phyloP scores from a whole-genome alignment of 768 basidiomycete species.

The Hortiboletus campestris region DNA sequence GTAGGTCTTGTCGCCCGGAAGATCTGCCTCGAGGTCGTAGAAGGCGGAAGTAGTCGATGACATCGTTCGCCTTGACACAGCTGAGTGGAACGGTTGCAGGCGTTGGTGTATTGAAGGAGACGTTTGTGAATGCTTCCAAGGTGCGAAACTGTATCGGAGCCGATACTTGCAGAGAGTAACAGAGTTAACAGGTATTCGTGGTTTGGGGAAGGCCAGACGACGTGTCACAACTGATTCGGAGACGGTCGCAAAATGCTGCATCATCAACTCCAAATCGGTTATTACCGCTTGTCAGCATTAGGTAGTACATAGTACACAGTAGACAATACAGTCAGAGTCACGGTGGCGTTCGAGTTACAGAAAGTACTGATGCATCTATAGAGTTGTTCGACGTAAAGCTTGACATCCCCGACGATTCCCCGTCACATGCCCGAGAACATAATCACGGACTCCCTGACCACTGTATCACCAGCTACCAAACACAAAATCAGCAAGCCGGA shows the following conservation, averaged over 20 bases:
- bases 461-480: slow-evolving; percentile 3
- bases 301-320: background rate
- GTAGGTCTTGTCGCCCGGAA: slow-evolving; percentile 52
- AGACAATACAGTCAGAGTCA: background rate
- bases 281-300: slow-evolving; percentile 1
- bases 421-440: background rate
- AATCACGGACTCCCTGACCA: slow-evolving; percentile 3
- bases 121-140: background rate
- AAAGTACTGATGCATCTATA: background rate
- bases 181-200: background rate
- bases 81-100: slow-evolving; percentile 11
- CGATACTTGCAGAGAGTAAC: background rate
- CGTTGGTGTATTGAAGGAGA: background rate
- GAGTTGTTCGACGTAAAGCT: background rate
- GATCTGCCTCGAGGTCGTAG: slow-evolving; percentile 66
- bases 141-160: background rate
- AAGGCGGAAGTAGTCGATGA: slow-evolving; percentile 40
- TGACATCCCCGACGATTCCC: background rate
- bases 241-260: background rate
- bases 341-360: no score
- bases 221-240: background rate
- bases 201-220: background rate
- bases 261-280: background rate
- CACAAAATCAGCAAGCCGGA: background rate
- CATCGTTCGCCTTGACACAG: slow-evolving; percentile 20